Base-by-base conservation (phyloP, 805 yeast species). In the Metschnikowia peoriensis region DNA sequence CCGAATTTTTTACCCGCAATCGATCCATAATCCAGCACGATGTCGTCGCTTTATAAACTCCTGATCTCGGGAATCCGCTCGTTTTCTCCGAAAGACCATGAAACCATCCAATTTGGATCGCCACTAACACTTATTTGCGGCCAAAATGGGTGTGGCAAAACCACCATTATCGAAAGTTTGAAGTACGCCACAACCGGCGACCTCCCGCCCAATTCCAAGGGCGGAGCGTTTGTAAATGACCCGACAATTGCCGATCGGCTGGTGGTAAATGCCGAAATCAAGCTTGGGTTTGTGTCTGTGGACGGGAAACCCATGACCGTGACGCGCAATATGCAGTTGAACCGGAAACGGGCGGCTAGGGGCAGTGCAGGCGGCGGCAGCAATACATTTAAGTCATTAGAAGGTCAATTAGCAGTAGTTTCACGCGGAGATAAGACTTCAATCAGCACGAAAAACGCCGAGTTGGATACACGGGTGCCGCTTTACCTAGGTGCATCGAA, bases 121-220 rank as follows among this genome's bases (percentile, higher is more conserved):
- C 99, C 99, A 0, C 72, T 94, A 64, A 94, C 99, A 0, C 76
- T 94, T 45, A 93, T 94, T 49, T 96, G 96, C 29, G 99, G 99
- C 0, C 88, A 88, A 47, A 94, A 94, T 69, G 98, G 99, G 34
- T 87, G 96, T 29, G 99, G 99, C 10, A 93, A 94, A 66, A 94
- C 98, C 0, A 92, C 98, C 0, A 85, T 94, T 52, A 96, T 94
- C 56, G 99, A 94, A 68, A 91, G 97, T 66, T 75, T 94, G 54
- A 82, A 91, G 65, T 94, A 91, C 68, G 93, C 96, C 17, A 90
- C 99, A 10, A 93, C 99, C 0, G 98, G 98, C 9, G 94, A 88
- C 63, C 73, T 92, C 53, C 99, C 99, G 1, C 99, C 99, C 0
- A 92, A 93, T 63, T 84, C 92, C 42, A 91, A 89, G 66, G 96